Conservation (phyloP, 345 rosid genomes). For the Eucalyptus virginea region DNA sequence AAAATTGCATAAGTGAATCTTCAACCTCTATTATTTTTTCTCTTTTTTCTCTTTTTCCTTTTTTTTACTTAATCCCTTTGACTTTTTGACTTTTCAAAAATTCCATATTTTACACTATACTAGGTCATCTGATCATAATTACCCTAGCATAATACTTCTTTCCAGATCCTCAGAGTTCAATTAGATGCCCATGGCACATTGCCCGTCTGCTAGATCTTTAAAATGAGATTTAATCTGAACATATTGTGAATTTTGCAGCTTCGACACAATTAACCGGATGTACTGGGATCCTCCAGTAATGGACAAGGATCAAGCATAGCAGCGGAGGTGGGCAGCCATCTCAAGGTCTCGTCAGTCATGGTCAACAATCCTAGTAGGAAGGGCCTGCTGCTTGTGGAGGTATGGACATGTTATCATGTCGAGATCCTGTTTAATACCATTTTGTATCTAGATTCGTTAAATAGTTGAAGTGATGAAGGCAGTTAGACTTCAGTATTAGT, state of each 20-base stretch:
- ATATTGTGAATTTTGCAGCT: conserved; percentile 15
- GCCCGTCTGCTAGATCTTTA: not conserved
- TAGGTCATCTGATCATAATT: not conserved
- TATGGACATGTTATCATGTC: not conserved
- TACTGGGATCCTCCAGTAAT: conserved; percentile 12
- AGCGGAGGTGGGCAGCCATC: conserved; percentile 78
- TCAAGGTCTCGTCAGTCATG: conserved; percentile 66
- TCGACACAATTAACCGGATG: conserved; percentile 35
- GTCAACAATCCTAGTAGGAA: conserved; percentile 76
- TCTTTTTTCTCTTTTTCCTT: no score
- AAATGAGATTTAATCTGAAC: not conserved
- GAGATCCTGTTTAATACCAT: not conserved
- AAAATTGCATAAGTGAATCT: no score
- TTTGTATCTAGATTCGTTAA: not conserved
- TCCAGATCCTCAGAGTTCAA: not conserved
- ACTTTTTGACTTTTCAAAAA: no score
- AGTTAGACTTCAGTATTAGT: not conserved
- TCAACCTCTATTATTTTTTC: no score
- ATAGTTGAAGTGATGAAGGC: not conserved
- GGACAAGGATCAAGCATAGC: conserved; percentile 64
- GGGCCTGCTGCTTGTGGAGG: conserved; percentile 90
- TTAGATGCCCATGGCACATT: not conserved
- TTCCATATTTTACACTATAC: not conserved
- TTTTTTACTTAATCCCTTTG: no score
- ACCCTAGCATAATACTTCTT: not conserved